Evolutionary conservation across 2,329 filamentous ascomycete species (phyloP).

Genomic region (Lachnellula suecica): DNA sequence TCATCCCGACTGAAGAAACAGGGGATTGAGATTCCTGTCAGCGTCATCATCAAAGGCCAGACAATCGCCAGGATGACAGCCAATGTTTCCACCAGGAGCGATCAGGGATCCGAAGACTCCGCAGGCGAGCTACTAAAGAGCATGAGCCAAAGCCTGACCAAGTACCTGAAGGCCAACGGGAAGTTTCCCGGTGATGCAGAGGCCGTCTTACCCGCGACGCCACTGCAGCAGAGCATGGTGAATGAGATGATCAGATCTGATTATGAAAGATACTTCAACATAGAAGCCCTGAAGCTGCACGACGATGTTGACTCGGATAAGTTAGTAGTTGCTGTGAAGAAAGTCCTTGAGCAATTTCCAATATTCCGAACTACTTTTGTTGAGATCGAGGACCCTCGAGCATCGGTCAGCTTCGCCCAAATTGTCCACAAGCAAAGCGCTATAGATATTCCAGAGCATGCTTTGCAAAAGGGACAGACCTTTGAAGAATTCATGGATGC

Average conservation of each 20-base stretch:
- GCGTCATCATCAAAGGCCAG: slow-evolving; percentile 71
- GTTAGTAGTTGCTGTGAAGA: slow-evolving; percentile 61
- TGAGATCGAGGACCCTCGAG: slow-evolving; percentile 58
- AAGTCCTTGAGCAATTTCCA: slow-evolving; percentile 59
- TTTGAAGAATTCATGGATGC: slow-evolving; percentile 37
- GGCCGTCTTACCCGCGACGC: slow-evolving; percentile 70
- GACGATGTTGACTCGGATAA: slow-evolving; percentile 51
- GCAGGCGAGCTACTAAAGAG: slow-evolving; percentile 21
- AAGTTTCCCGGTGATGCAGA: slow-evolving; percentile 47
- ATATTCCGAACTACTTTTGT: slow-evolving; percentile 76
- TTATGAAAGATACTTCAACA: slow-evolving; percentile 80
- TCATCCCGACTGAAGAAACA: slow-evolving; percentile 66
- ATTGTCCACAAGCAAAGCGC: slow-evolving; percentile 38
- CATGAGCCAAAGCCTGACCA: slow-evolving; percentile 36
- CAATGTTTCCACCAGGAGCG: slow-evolving; percentile 19
- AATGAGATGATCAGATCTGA: slow-evolving; percentile 76
- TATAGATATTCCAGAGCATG: not conserved
- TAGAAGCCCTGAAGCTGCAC: slow-evolving; percentile 69
- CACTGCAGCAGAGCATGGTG: slow-evolving; percentile 84
- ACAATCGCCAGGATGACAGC: slow-evolving; percentile 62
- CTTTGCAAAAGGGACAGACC: slow-evolving; percentile 2
- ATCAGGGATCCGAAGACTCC: not conserved
- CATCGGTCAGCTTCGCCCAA: slow-evolving; percentile 57
- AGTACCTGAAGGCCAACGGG: slow-evolving; percentile 36
- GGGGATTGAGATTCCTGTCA: slow-evolving; percentile 64